A percentile compares a stretch with the other conserved stretches of the same genome.
Evolutionary conservation across 169 alveolate genomes (phyloP).

Genomic region (Plasmodium relictum): DNA sequence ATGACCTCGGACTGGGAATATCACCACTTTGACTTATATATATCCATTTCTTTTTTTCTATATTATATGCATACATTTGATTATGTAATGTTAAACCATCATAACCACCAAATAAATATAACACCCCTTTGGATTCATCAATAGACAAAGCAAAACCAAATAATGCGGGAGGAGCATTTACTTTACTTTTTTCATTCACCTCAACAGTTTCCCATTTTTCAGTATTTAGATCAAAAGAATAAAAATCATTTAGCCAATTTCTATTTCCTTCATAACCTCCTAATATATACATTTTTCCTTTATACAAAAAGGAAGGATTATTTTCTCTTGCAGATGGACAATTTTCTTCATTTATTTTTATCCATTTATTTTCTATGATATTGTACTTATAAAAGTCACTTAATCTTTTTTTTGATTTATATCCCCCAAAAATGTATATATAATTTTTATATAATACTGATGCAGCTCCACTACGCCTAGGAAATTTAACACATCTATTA

Average conservation of each 20-base stretch:
- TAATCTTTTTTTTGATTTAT: constrained; percentile 23
- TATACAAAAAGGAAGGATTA: constrained; percentile 49
- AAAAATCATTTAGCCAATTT: constrained; percentile 48
- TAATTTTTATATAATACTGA: constrained; percentile 58
- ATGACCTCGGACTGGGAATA: constrained; percentile 36
- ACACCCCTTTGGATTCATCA: constrained; percentile 4
- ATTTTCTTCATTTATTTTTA: constrained; percentile 1
- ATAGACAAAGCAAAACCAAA: constrained; percentile 44
- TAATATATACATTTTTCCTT: constrained; percentile 49
- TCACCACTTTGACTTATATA: constrained; percentile 35
- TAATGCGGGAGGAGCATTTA: constrained; percentile 22
- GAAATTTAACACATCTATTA: constrained; percentile 1
- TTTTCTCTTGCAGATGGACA: constrained; percentile 35
- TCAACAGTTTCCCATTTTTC: constrained; percentile 22
- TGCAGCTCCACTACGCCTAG: constrained; percentile 35
- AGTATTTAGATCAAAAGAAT: constrained; percentile 20
- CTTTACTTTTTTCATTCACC: constrained; percentile 23
- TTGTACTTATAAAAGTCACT: constrained; percentile 46
- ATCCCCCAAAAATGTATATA: constrained; percentile 54
- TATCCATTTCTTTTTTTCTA: constrained; percentile 35
- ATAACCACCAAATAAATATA: constrained; percentile 47
- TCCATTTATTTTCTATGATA: constrained; percentile 53
- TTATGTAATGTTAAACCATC: constrained; percentile 29
- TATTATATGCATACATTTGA: constrained; percentile 31
- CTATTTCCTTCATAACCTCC: constrained; percentile 47